These are phyloP conservation scores for Striga hermonthica DNA, from an alignment of 305 asterid species.

Conservation along the genomic window DNA sequence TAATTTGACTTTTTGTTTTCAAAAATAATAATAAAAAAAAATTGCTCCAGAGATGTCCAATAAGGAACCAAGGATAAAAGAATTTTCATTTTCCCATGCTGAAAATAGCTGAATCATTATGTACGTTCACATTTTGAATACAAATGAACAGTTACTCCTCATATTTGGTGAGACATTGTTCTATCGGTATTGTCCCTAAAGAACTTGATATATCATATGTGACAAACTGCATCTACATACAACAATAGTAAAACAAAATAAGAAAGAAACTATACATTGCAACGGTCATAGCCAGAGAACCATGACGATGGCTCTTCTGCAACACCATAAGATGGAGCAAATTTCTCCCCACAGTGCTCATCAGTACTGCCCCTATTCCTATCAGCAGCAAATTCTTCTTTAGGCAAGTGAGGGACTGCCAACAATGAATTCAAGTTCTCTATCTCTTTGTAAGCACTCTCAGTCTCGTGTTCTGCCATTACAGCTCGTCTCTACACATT, in stretches of 20 bases:
- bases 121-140: slow-evolving; percentile 15
- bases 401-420: slow-evolving; percentile 39
- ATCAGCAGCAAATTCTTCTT: slow-evolving; percentile 34
- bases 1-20: too few relatives aligned
- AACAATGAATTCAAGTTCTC: slow-evolving; percentile 52
- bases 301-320: slow-evolving; percentile 84
- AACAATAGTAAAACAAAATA: slow-evolving; percentile 35
- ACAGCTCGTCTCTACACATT: slow-evolving; percentile 67
- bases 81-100: too few relatives aligned
- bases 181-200: slow-evolving; percentile 8
- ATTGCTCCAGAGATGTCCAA: too few relatives aligned
- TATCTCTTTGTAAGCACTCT: slow-evolving; percentile 58
- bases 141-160: slow-evolving; percentile 29
- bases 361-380: slow-evolving; percentile 27
- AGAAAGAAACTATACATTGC: slow-evolving; percentile 56
- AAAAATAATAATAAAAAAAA: too few relatives aligned
- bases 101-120: slow-evolving; percentile 6
- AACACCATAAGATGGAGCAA: slow-evolving; percentile 56
- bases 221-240: slow-evolving; percentile 48
- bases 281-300: slow-evolving; percentile 93
- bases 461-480: slow-evolving; percentile 70
- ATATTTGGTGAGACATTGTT: slow-evolving; percentile 34
- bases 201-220: slow-evolving; percentile 34
- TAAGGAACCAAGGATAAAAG: too few relatives aligned
- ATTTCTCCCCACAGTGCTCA: slow-evolving; percentile 69